Base-by-base conservation (phyloP, 1,284 basidiomycete genomes). In the Exobasidium rhododendri region DNA sequence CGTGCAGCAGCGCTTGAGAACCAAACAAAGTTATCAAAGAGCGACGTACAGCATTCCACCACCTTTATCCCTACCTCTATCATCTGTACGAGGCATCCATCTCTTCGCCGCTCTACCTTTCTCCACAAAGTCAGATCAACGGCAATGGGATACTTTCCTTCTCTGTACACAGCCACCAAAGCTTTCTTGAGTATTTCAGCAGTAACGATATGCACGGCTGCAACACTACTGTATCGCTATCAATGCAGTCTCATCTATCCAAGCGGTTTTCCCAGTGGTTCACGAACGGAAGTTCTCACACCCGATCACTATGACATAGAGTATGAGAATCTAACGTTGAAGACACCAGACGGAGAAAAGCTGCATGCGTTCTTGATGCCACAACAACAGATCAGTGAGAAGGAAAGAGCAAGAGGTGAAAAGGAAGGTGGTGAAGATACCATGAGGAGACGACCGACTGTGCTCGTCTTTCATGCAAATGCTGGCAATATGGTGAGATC, bases 241-340 rank as follows among this genome's bases (percentile, higher is more conserved):
- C 77, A 79, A 58, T 65, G 70, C 1, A 69, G 68, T 17, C 67
- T 79, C 53, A 74, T 79, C 58, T 79, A 79, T 55, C 75, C 76
- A 1, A 59, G 72, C 14, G 67, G 65, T 4, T 71, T 79, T 60
- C 77, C 77, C 10, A 22, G 69, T 1, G 76, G 75, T 5, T 73
- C 71, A 20, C 70, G 76, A 46, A 68, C 70, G 13, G 56, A 72
- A 31, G 71, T 75, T 56, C 62, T 62, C 31, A 72, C 75, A 10
- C 77, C 77, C 0, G 74, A 77, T 55, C 63, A 64, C 46, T 77
- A 70, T 56, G 71, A 70, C 29, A 32, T 79, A 28, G 73, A 74
- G 6, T 79, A 65, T 61, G 65, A 64, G 26, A 73, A 78, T 31
- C 57, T 69, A 26, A 62, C 66, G 35, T 66, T 79, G 35, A 58